Evolutionary conservation across 2,329 filamentous ascomycete genomes (phyloP).

Genomic region (Fusarium sp.): DNA sequence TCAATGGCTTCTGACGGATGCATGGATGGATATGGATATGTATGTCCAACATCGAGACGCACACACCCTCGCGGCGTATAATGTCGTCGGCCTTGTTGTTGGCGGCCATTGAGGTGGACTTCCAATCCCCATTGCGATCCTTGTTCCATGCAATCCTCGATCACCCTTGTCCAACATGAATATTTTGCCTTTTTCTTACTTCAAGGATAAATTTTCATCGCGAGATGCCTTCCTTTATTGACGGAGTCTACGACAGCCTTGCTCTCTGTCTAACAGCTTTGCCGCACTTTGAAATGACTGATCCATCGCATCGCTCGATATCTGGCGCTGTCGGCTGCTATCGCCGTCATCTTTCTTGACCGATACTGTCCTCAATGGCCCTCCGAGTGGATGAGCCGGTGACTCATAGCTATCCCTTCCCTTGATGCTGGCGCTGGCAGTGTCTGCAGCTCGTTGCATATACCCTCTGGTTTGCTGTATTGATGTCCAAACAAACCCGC

Average conservation of each 20-base stretch:
- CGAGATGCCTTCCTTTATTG: constrained; percentile 13
- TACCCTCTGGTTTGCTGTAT: constrained; percentile 41
- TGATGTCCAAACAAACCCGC: constrained; percentile 43
- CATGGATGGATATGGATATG: constrained; percentile 13
- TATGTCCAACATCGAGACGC: constrained; percentile 17
- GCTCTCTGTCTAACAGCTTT: background rate
- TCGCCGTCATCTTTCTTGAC: background rate
- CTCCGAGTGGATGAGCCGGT: constrained; percentile 34
- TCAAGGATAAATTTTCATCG: constrained; percentile 11
- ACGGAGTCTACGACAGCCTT: constrained; percentile 8
- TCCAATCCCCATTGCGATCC: constrained; percentile 37
- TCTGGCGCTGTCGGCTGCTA: background rate
- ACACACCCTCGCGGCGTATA: constrained; percentile 32
- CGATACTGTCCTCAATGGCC: constrained; percentile 2
- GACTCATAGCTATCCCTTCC: constrained; percentile 37
- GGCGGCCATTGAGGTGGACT: constrained; percentile 28
- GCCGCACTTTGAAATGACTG: constrained; percentile 8
- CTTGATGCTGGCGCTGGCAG: constrained; percentile 29
- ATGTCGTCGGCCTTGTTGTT: constrained; percentile 32
- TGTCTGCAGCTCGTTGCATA: constrained; percentile 30
- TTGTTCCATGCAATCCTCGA: constrained; percentile 32
- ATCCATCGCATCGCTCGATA: constrained; percentile 16
- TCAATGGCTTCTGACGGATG: background rate
- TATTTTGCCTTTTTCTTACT: constrained; percentile 20
- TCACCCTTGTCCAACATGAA: constrained; percentile 29